Evolutionary conservation across 2,329 filamentous ascomycete genomes (phyloP), one percentile per base, ranked within the genome.

Genomic region (Cryphonectria parasitica): DNA sequence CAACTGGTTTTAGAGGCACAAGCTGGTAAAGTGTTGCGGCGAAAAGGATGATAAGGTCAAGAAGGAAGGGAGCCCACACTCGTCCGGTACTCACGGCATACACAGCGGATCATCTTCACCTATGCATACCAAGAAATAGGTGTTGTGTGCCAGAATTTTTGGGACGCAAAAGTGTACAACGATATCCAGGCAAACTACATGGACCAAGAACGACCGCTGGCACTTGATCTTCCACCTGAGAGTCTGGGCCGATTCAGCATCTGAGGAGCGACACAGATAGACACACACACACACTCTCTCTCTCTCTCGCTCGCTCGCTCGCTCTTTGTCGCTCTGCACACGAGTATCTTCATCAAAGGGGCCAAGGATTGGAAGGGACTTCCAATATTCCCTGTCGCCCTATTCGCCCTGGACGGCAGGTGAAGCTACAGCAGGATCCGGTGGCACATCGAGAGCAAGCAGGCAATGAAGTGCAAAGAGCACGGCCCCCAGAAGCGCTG

Each of bases 1-100:
- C 77, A 71, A 78, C 56, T 11, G 10, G 64, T n/a, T n/a, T 73
- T 75, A 91, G 87, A 82, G 88, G 69, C 88, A 91, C 77, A 85
- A 86, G 56, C 82, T 91, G 6, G 89, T 91, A 45, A 91, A 91
- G 76, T 88, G 89, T 3, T 91, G 89, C 74, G 89, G 85, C 22
- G 83, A 81, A 58, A 77, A 78, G 54, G 79, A 77, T 28, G 78
- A 77, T 66, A 74, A 73, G 41, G 60, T 66, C 67, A 66, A 72
- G 69, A 65, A 70, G 43, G 71, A 72, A 22, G 71, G 71, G 22
- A 72, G 71, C 31, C 71, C 71, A 5, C 41, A 63, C 6, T 72
- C 71, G 36, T 61, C 69, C 11, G 69, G 67, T 22, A 71, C 68
- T 7, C 71, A 75, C n/a, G 64, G 63, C 13, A 73, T 72, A 64